Evolutionary conservation across 169 alveolate genomes (phyloP), one percentile per base, ranked within the genome.

Genomic region (Fabrea salina): DNA sequence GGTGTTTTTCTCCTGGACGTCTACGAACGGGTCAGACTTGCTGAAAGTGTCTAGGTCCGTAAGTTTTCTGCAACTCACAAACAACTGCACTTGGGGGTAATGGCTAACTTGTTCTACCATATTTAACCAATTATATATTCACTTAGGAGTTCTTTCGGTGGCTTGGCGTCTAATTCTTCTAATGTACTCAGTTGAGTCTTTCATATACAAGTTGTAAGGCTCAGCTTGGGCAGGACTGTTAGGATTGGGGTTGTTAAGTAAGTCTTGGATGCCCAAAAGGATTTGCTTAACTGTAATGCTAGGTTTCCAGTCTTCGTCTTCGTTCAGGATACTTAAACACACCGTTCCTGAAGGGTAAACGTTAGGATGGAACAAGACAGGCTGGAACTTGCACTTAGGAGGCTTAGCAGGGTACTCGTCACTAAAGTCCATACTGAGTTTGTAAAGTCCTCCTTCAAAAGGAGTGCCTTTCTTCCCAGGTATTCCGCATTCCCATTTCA

Each of bases 291-390:
- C 95, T 11, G 99, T 98, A 77, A 98, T 97, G 16, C 99, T 97
- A n/a, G 99, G 99, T 87, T 96, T 97, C 99, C 99, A 98, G 76
- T 98, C 99, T 94, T 98, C 99, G 86, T 98, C 99, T 89, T 98
- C 99, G 85, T 97, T 98, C n/a, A 98, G 89, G 70, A 98, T 98
- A 30, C 99, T 95, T 47, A 98, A 93, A 70, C 99, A 98, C 27
- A 98, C 99, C 13, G 99, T 97, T 72, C 99, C 99, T 43, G 99
- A 94, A 32, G 99, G 99, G 86, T 97, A 97, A 41, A 97, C 92
- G 80, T 98, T 97, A 19, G 99, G 99, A 83, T 98, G 99, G 89
- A 98, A 98, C 25, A 97, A 85, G 19, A 95, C 98, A n/a, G 98
- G 96, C 50, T 90, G 91, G 87, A 98, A 98, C 84, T 95, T 95